A percentile compares a stretch with the other conserved stretches of the same genome.
These are phyloP conservation scores for Tetrapisispora namnaoensis DNA, from an alignment of 805 yeast species.

Conservation along the genomic window DNA sequence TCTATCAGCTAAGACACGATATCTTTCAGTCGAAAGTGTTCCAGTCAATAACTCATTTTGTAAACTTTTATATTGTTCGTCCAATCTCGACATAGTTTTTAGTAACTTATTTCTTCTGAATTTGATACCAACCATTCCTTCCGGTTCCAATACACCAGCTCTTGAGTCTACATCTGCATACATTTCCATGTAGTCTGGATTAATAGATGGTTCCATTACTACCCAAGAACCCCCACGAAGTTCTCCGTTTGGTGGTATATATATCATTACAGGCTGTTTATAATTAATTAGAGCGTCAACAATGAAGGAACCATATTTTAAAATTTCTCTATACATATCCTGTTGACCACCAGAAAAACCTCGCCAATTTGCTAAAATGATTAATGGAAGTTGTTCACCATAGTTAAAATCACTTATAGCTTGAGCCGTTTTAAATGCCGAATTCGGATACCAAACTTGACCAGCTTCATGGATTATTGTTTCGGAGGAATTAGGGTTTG, in stretches of 20 bases:
- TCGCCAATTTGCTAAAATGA: conserved; percentile 99
- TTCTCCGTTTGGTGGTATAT: conserved; percentile 97
- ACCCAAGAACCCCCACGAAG: conserved; percentile 99
- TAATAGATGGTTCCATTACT: conserved; percentile 97
- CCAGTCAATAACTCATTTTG: conserved; percentile 49
- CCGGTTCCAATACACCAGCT: conserved; percentile 98
- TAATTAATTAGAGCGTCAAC: conserved; percentile 94
- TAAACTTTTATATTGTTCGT: conserved; percentile 59
- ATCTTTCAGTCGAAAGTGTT: conserved; percentile 52
- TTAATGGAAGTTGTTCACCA: conserved; percentile 95
- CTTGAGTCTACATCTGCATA: conserved; percentile 92
- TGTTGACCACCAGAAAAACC: conserved; percentile 99
- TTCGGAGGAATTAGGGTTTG: conserved; percentile 92
- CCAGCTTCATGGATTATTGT: conserved; percentile 88
- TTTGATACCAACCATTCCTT: conserved; percentile 98
- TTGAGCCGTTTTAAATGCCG: conserved; percentile 98
- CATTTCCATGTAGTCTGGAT: conserved; percentile 97
- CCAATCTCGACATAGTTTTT: conserved; percentile 84
- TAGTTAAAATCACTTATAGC: conserved; percentile 95
- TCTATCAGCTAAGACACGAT: conserved; percentile 51
- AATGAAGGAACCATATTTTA: conserved; percentile 92
- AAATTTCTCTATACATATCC: conserved; percentile 97
- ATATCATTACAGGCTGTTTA: conserved; percentile 93
- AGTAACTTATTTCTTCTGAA: conserved; percentile 87
- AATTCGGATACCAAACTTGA: conserved; percentile 99